Evolutionary conservation across 2,329 filamentous ascomycete species (phyloP), one percentile per base, ranked within the genome.

Genomic region (Aspergillus eucalypticola): DNA sequence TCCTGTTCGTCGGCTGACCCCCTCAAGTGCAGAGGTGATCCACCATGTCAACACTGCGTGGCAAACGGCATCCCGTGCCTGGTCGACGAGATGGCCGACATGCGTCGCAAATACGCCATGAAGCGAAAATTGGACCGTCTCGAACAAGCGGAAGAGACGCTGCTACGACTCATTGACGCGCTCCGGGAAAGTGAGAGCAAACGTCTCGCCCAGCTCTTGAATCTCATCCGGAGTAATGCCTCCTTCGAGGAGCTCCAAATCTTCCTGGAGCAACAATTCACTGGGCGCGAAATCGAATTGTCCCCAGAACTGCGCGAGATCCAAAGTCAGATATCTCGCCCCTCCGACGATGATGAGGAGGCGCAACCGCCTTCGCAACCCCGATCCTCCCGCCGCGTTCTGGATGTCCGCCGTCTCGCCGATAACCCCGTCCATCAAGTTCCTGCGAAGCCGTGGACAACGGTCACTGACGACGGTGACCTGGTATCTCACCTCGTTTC

Each of bases 401-500:
- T 71, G 27, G 65, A 67, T 4, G 66, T 72, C 7, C 62, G 67
- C 46, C 67, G 70, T 5, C 60, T 73, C 5, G 64, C 65, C 21
- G 71, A 73, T 49, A 66, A 62, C 13, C 69, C 70, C 2, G 58
- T 71, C 0, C 63, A 65, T 17, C 56, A 63, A 2, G 70, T 73
- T 1, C 70, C 70, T 3, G 72, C 70, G 1, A 69, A 67, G 35
- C 71, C 72, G 4, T 75, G 72, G 71, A 75, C 73, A n/a, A 69
- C 62, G 10, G 67, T 73, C 35, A 75, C 71, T 13, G 67, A 68
- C 44, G 72, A 74, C 50, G 69, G 70, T 15, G 65, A 69, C 42
- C 64, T 74, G 10, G 71, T 75, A 2, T 74, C 72, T 0, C 72
- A 75, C 41, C 56, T 76, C 38, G 57, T 75, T 2, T 74, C 73